Base-by-base conservation (phyloP, 2,329 filamentous ascomycete species). In the Ceratocystis huliohia region DNA sequence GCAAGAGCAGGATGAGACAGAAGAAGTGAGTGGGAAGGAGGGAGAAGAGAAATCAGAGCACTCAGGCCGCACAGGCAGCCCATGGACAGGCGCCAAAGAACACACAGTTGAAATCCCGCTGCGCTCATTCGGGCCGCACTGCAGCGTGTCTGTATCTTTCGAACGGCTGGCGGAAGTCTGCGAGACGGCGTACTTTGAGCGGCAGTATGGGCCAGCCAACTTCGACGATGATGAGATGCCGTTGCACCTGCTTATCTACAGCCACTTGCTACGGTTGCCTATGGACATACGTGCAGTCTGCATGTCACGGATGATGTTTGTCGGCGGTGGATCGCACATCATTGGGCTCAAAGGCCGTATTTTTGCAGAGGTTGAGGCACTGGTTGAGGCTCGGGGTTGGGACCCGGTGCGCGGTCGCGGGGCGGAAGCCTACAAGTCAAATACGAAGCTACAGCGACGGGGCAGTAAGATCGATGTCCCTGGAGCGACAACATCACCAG, bases 161-260 rank as follows among this genome's bases (percentile, higher is more conserved):
- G 81, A 84, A 2, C 81, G 80, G 59, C 78, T 97, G 1, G 82
- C 91, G 0, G 82, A 88, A 67, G 87, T 91, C 0, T 88, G 87
- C 68, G 90, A 96, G 72, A 81, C 80, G 30, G 81, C 86, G 0
- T 85, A 96, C 66, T 90, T 97, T 70, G 87, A 80, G 72, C 70
- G 81, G 71, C 72, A 80, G 30, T 73, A 76, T 76, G 69, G 76
- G 72, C 71, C 78, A 72, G 74, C 75, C 20, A 84, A 85, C 48
- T 85, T 91, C 69, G 94, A 99, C 72, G 92, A 97, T 71, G 82
- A 99, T 70, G 93, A 97, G 70, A 81, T 89, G 20, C 86, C 93
- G 0, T 72, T 97, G 0, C 89, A 89, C 64, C 73, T 86, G 13
- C 81, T 97, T 7, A 79, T 95, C 2, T 95, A 96, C 75, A 82